These are phyloP conservation scores for Ambrosia trifida DNA, from an alignment of 129 eudicot species.

Conservation along the genomic window DNA sequence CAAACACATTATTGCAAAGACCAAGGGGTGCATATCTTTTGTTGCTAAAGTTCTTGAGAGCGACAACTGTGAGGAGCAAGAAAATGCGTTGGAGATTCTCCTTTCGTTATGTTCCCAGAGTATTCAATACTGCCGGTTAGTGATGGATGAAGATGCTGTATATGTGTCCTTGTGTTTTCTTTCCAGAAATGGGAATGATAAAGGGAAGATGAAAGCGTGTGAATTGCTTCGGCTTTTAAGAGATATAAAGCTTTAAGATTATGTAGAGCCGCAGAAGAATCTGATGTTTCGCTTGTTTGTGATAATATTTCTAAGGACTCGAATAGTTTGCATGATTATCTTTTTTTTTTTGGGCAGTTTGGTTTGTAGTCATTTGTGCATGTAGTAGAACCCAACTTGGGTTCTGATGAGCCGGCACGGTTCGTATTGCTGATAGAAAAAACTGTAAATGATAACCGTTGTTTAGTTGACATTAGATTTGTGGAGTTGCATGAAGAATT, in stretches of 20 bases:
- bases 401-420: conserved; percentile 9
- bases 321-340: conserved; percentile 12
- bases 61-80: conserved; percentile 59
- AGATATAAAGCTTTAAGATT: conserved; percentile 27
- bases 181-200: conserved; percentile 56
- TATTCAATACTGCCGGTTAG: conserved; percentile 54
- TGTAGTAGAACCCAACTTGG: conserved; percentile 22
- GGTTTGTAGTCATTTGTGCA: conserved; percentile 21
- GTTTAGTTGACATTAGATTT: conserved; percentile 5
- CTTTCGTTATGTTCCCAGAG: conserved; percentile 73
- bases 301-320: conserved; percentile 19
- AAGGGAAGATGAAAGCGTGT: conserved; percentile 50
- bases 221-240: conserved; percentile 60
- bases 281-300: conserved; percentile 23
- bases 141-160: conserved; percentile 75
- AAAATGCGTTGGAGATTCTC: conserved; percentile 56
- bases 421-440: neutral
- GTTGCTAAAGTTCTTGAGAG: conserved; percentile 56
- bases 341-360: neutral
- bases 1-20: conserved; percentile 42
- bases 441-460: conserved; percentile 23
- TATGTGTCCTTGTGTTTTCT: conserved; percentile 41
- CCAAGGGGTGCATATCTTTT: conserved; percentile 61
- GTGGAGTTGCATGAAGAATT: neutral
- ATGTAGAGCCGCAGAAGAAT: conserved; percentile 39